Percentiles rank a stretch among this genome's conserved stretches.
phyloP scores from a whole-genome alignment of 371 early-diverging fungal species.

The Mucor saturninus region DNA sequence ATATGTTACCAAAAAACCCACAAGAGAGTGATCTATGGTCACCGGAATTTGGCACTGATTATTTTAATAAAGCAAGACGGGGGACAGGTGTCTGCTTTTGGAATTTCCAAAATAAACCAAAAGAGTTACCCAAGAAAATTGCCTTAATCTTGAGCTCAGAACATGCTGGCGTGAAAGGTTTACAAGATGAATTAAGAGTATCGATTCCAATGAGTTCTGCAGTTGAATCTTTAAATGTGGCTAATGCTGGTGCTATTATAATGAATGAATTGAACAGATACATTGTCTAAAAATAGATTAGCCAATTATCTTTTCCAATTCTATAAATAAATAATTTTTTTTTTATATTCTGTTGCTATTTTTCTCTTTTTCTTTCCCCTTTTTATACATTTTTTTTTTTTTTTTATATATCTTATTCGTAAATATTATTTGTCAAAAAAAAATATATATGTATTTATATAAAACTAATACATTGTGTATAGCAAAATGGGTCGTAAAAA shows the following conservation, averaged over 20 bases:
- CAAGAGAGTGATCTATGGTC: conserved; percentile 34
- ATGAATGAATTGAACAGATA: conserved; percentile 62
- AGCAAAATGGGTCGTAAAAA: conserved; percentile 91
- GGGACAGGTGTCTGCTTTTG: conserved; percentile 42
- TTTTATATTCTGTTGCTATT: conserved; percentile 2
- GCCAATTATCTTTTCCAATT: conserved; percentile 2
- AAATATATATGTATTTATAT: background rate
- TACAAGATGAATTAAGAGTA: conserved; percentile 52
- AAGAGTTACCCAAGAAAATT: conserved; percentile 40
- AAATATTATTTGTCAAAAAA: background rate
- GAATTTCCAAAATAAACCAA: conserved; percentile 23
- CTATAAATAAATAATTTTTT: conserved; percentile 5
- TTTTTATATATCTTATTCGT: background rate
- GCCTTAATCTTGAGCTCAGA: conserved; percentile 62
- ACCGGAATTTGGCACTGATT: conserved; percentile 16
- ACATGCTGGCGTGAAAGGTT: conserved; percentile 47
- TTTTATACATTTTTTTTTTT: background rate
- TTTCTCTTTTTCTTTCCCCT: conserved; percentile 3
- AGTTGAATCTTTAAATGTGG: conserved; percentile 63
- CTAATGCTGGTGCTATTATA: conserved; percentile 57
- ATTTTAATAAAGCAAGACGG: background rate
- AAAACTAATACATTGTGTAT: background rate
- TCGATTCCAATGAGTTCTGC: conserved; percentile 57
- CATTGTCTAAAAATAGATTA: conserved; percentile 12
- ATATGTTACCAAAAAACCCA: conserved; percentile 45